Evolutionary conservation across 2,329 filamentous ascomycete genomes (phyloP), one percentile per base, ranked within the genome.

Genomic region (Talaromyces sp.): DNA sequence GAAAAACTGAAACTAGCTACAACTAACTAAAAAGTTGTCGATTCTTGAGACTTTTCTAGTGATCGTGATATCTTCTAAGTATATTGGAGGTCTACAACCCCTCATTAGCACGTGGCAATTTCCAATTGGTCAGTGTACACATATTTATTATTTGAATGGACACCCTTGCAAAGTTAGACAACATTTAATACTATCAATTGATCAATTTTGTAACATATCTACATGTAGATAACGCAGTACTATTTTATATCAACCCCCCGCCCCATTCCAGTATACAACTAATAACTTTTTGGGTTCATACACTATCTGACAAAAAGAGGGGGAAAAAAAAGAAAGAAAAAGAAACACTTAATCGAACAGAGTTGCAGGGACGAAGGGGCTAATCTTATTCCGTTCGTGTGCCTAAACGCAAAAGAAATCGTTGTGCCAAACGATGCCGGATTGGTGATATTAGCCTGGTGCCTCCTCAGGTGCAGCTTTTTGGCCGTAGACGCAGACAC

Each of bases 401-500:
- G 4, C 34, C 34, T 14, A 36, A 36, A 36, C 34, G 31, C 34
- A 23, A 44, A 7, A 18, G 42, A 47, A 23, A 4, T 18, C 18
- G 42, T 18, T 47, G n/a, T 4, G n/a, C 44, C 23, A 47, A 27
- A 47, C 50, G 1, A 16, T 31, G 16, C 31, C 28, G 28, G 5
- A 31, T 8, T 31, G 8, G 3, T 31, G 50, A 30, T n/a, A 40
- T 18, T 31, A 40, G n/a, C 14, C 55, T n/a, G 23, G 33, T 4
- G 4, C 2, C 33, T 57, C 28, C 28, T 36, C 42, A 30, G 14
- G 16, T 8, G 9, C 18, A 16, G 56, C 5, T 18, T 51, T 58
- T 51, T 58, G 56, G 30, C 28, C 56, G 9, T 58, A 51, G 16
- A 58, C 56, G 14, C 56, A 58, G 23, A 58, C 28, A 6, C 56